These are phyloP conservation scores for Yamadazyma insecticola DNA, from an alignment of 805 yeast species.

Conservation along the genomic window DNA sequence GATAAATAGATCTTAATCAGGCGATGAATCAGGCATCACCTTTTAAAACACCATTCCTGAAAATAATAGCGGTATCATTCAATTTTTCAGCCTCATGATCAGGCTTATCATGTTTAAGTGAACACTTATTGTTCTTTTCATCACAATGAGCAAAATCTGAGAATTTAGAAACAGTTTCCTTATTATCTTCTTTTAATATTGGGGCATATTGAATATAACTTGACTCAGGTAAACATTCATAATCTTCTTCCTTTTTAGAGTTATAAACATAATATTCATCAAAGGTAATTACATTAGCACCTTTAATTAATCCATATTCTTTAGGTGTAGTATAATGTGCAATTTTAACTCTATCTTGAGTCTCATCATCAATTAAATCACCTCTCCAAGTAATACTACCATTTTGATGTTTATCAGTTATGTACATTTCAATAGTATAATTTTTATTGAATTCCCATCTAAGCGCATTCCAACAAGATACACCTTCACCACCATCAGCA, in stretches of 20 bases:
- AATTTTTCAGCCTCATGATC: no score
- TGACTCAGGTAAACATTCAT: slow-evolving; percentile 4
- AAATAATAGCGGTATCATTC: no score
- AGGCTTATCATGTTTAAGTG: no score
- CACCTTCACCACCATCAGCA: slow-evolving; percentile 11
- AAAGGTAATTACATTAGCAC: slow-evolving; percentile 1
- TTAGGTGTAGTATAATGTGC: slow-evolving; percentile 8
- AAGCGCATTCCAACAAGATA: slow-evolving; percentile 6
- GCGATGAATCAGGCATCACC: no score
- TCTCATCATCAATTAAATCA: slow-evolving; percentile 7
- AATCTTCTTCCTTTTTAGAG: neutral
- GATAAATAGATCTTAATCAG: no score
- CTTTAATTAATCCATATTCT: slow-evolving; percentile 4
- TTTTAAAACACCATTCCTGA: no score
- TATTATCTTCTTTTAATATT: neutral
- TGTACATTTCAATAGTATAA: slow-evolving; percentile 6
- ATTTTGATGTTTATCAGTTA: slow-evolving; percentile 1
- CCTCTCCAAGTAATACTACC: slow-evolving; percentile 11
- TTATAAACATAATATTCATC: slow-evolving; percentile 6
- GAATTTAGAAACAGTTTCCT: no score
- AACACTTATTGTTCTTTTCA: no score
- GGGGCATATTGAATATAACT: slow-evolving; percentile 8
- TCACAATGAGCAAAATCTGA: no score
- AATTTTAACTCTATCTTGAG: slow-evolving; percentile 3
- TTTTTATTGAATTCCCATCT: slow-evolving; percentile 10